phyloP scores from a whole-genome alignment of 306 rosid genomes.

The Vigna angularis region DNA sequence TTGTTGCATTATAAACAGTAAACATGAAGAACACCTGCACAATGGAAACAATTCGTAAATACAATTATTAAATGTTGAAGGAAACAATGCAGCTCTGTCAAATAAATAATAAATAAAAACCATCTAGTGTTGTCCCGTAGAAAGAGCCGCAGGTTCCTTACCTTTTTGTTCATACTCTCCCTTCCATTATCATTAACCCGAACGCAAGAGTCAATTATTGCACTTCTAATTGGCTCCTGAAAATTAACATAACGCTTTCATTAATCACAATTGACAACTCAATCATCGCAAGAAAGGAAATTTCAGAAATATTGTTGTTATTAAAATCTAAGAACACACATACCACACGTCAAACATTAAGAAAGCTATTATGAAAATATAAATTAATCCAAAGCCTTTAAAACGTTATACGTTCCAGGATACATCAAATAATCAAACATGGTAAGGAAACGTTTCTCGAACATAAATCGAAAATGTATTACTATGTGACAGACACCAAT shows the following conservation, averaged over 20 bases:
- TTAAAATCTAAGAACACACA: slow-evolving; percentile 5
- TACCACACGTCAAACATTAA: background rate
- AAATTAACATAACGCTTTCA: slow-evolving; percentile 28
- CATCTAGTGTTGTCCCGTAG: background rate
- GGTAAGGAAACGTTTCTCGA: background rate
- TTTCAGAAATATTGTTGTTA: background rate
- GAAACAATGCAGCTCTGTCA: slow-evolving; percentile 23
- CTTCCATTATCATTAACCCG: slow-evolving; percentile 85
- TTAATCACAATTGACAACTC: slow-evolving; percentile 7
- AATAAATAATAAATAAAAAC: slow-evolving; percentile 17
- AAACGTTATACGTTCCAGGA: background rate
- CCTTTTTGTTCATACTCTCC: slow-evolving; percentile 70
- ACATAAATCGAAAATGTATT: background rate
- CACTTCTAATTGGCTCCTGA: slow-evolving; percentile 86
- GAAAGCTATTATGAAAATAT: background rate
- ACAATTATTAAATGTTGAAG: background rate
- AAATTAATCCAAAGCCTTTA: slow-evolving; percentile 7
- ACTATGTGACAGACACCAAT: background rate
- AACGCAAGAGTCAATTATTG: slow-evolving; percentile 72
- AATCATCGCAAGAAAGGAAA: slow-evolving; percentile 8
- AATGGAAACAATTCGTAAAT: slow-evolving; percentile 40
- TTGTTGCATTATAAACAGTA: slow-evolving; percentile 71
- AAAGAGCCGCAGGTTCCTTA: slow-evolving; percentile 36
- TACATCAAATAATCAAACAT: slow-evolving; percentile 11
- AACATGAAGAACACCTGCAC: slow-evolving; percentile 72